These are phyloP conservation scores for Trichoderma guizhouense DNA, from an alignment of 2,329 filamentous ascomycete species.

Conservation along the genomic window DNA sequence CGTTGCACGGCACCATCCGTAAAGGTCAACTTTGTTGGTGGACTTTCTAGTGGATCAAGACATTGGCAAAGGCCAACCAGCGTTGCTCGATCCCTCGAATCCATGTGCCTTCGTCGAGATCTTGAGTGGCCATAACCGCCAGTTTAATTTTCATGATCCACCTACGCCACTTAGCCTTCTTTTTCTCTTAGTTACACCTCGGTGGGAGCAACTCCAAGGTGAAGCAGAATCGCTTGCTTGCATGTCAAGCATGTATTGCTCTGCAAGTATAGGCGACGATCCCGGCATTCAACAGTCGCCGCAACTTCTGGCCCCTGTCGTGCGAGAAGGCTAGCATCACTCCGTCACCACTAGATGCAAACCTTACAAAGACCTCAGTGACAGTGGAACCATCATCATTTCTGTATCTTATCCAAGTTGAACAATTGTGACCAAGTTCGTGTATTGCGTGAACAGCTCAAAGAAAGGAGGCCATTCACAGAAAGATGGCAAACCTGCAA, in stretches of 20 bases:
- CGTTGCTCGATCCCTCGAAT: background rate
- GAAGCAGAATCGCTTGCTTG: background rate
- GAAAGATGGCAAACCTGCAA: background rate
- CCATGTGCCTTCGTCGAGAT: slow-evolving; percentile 1
- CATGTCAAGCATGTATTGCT: background rate
- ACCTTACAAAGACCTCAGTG: background rate
- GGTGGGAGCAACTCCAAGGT: background rate
- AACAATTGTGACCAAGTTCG: background rate
- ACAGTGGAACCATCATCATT: background rate
- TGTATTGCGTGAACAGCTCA: background rate
- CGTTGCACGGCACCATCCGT: slow-evolving; percentile 13
- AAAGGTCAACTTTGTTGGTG: background rate
- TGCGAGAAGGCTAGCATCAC: background rate
- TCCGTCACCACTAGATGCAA: background rate
- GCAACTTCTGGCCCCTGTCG: background rate
- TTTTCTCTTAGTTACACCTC: background rate
- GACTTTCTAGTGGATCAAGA: background rate
- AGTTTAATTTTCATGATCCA: background rate
- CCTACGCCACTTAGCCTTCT: background rate
- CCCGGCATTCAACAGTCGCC: background rate
- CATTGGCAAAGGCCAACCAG: slow-evolving; percentile 4
- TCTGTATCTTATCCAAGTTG: background rate
- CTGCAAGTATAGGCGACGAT: background rate
- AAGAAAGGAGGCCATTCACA: background rate
- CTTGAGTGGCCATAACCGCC: background rate